phyloP scores from a whole-genome alignment of 192 early-diverging fungal species.

The Linnemannia zychae region DNA sequence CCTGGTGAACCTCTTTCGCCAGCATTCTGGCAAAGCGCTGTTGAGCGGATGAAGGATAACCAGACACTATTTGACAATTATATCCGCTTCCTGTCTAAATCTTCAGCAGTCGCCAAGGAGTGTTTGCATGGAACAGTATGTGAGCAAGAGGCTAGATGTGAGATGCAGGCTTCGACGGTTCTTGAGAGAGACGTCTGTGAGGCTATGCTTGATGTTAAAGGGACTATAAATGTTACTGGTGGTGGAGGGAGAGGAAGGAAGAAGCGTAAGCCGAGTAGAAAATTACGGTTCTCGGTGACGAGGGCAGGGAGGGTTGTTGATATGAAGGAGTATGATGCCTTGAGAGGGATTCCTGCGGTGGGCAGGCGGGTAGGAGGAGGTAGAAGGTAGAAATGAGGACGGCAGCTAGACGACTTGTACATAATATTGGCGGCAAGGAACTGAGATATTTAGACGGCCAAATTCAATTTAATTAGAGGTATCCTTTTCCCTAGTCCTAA shows the following conservation, averaged over 20 bases:
- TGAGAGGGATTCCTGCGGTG: slow-evolving; percentile 3
- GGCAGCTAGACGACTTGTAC: too few relatives aligned
- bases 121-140: slow-evolving; percentile 28
- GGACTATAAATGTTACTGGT: too few relatives aligned
- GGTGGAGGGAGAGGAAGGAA: slow-evolving; percentile 1
- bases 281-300: slow-evolving; percentile 18
- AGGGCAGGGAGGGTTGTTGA: slow-evolving; percentile 17
- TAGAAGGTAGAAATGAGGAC: not conserved
- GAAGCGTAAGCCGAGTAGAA: slow-evolving; percentile 26
- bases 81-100: slow-evolving; percentile 52
- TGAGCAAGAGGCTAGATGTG: slow-evolving; percentile 30
- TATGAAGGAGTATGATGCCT: slow-evolving; percentile 13
- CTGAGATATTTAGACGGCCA: too few relatives aligned
- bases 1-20: slow-evolving; percentile 52
- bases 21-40: slow-evolving; percentile 62
- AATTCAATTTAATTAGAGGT: not conserved
- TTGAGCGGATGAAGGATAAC: slow-evolving; percentile 54
- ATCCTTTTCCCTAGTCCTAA: too few relatives aligned
- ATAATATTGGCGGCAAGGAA: too few relatives aligned
- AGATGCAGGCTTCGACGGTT: slow-evolving; percentile 54
- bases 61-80: slow-evolving; percentile 60
- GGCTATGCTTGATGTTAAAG: not conserved
- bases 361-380: not conserved
- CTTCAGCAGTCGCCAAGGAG: slow-evolving; percentile 24
- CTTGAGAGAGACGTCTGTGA: slow-evolving; percentile 22